Base-by-base conservation (phyloP, 305 asterid species). In the Fraxinus paxiana region DNA sequence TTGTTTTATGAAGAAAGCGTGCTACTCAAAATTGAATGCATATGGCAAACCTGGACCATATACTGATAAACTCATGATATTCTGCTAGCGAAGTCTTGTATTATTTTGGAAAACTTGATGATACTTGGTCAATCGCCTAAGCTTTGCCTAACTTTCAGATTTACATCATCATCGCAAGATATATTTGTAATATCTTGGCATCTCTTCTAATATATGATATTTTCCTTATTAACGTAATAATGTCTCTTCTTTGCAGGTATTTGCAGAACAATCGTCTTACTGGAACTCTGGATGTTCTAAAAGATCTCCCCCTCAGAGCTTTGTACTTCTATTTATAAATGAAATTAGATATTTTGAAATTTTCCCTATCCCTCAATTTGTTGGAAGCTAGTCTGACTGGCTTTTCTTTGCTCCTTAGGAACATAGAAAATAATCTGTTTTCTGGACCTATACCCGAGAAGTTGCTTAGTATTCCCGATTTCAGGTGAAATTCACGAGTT, bases 381-480 rank as follows among this genome's bases (percentile, higher is more conserved):
- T 80, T 18, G 56, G 71, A 10, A 71, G n/a, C 37, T 35, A 7
- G 10, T 78, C 83, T 84, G 28, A 65, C 35, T 74, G 35, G 15
- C 74, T 22, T 85, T 54, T 73, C 71, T 79, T 76, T 34, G 51
- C 77, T 26, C 20, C 77, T 48, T 94, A 96, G 99, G 88, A 88
- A 92, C 85, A 83, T 96, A 24, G 97, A 88, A 86, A 92, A 96
- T 80, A 96, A 96, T 87, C 88, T 91, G 76, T 96, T 96, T 86
- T 96, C 97, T 24, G 99, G 99, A 74, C 98, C 99, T 20, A 88
- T 96, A 82, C 99, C 99, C 0, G 78, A n/a, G 18, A 88, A 86
- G 61, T 82, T 96, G 89, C 86, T 90, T 73, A 82, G 5, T 48
- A 87, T 96, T 67, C 98, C 97, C 5, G 82, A 46, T 88, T 96